Evolutionary conservation across 257 asterid genomes (phyloP).

Genomic region (Schizonepeta tenuifolia): DNA sequence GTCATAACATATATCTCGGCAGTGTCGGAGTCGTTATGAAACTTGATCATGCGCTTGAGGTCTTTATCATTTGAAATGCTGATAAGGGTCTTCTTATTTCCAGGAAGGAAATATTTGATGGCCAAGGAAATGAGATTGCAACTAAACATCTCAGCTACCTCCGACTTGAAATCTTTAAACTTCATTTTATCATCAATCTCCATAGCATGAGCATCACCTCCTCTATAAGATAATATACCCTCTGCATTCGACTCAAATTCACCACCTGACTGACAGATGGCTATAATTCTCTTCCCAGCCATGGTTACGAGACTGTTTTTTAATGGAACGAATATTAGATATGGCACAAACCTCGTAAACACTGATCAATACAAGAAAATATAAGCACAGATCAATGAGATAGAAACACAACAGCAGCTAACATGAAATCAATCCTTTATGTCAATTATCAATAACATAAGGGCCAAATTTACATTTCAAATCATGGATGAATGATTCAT

Average conservation of each 20-base stretch:
- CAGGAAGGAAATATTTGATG: constrained; percentile 87
- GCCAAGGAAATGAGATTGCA: constrained; percentile 57
- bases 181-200: constrained; percentile 82
- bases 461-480: not conserved
- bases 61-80: constrained; percentile 94
- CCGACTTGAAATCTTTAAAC: constrained; percentile 72
- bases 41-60: constrained; percentile 82
- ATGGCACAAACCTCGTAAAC: not conserved
- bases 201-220: constrained; percentile 99
- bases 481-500: not conserved
- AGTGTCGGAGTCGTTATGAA: constrained; percentile 67
- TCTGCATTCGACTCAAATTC: constrained; percentile 80
- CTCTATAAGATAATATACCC: constrained; percentile 74
- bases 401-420: constrained; percentile 22
- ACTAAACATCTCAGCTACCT: constrained; percentile 93
- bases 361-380: not conserved
- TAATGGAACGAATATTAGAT: constrained; percentile 29
- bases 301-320: constrained; percentile 50
- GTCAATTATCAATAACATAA: not conserved
- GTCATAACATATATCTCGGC: constrained; percentile 78
- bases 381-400: not conserved
- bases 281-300: constrained; percentile 78
- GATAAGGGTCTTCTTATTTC: constrained; percentile 91
- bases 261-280: constrained; percentile 97
- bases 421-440: constrained; percentile 5